Conservation (phyloP, 441 rosid species). For the Erysimum cheiri region DNA sequence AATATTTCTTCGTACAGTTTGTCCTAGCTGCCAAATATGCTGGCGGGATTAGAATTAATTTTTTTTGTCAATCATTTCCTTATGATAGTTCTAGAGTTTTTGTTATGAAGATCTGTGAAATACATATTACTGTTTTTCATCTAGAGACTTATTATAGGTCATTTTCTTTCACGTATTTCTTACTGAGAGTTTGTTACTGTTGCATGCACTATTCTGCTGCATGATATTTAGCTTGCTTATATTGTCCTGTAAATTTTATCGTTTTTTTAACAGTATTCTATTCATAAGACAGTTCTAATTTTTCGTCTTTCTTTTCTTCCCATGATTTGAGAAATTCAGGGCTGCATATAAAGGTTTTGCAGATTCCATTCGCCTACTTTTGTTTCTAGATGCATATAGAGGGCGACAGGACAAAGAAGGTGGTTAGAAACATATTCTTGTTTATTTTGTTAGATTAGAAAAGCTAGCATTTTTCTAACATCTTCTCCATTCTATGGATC, state of each 20-base stretch:
- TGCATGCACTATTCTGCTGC: background rate
- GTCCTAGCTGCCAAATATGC: constrained; percentile 14
- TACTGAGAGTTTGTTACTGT: constrained; percentile 7
- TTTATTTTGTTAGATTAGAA: too few species aligned
- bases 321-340: too few species aligned
- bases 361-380: too few species aligned
- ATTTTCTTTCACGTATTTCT: background rate
- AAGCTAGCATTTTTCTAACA: too few species aligned
- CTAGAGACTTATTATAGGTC: constrained; percentile 18
- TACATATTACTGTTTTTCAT: background rate
- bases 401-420: too few species aligned
- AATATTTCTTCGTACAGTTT: background rate
- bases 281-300: too few species aligned
- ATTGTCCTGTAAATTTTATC: constrained; percentile 7
- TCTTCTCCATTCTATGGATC: too few species aligned
- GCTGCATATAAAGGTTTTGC: too few species aligned
- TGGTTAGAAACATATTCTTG: too few species aligned
- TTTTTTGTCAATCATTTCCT: background rate
- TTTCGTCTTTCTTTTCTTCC: too few species aligned
- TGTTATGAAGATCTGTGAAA: constrained; percentile 11
- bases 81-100: constrained; percentile 10
- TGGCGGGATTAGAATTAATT: background rate
- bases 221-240: constrained; percentile 17
- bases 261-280: background rate
- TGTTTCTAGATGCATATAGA: too few species aligned